phyloP scores from a whole-genome alignment of 352 stramenopile species.

The Phytophthora citricola region DNA sequence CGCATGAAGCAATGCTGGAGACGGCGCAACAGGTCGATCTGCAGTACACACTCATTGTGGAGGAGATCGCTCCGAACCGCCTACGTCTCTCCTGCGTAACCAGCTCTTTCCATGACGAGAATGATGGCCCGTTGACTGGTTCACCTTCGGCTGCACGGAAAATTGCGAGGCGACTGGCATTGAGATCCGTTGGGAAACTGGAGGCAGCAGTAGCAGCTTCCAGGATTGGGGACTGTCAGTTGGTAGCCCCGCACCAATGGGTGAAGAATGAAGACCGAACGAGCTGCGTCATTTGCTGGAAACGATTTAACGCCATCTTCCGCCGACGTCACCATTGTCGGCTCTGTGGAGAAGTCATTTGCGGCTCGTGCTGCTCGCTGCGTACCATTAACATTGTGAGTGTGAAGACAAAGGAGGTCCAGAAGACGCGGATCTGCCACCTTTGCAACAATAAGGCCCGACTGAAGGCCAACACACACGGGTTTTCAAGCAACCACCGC shows the following conservation, averaged over 20 bases:
- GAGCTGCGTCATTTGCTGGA: slow-evolving; percentile 71
- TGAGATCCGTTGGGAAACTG: slow-evolving; percentile 54
- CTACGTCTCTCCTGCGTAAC: slow-evolving; percentile 66
- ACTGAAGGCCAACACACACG: slow-evolving; percentile 39
- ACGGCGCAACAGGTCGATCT: slow-evolving; percentile 47
- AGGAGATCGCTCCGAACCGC: slow-evolving; percentile 56
- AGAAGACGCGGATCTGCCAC: slow-evolving; percentile 75
- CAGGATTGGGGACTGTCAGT: slow-evolving; percentile 49
- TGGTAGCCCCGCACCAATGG: slow-evolving; percentile 62
- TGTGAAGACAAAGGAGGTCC: slow-evolving; percentile 40
- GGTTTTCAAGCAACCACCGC: slow-evolving; percentile 33
- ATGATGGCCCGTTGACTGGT: slow-evolving; percentile 30
- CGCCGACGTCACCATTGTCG: slow-evolving; percentile 70
- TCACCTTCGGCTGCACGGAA: slow-evolving; percentile 40
- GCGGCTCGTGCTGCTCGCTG: slow-evolving; percentile 56
- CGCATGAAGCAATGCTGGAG: slow-evolving; percentile 36
- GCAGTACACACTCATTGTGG: slow-evolving; percentile 71
- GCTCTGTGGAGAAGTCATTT: slow-evolving; percentile 72
- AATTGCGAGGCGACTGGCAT: slow-evolving; percentile 55
- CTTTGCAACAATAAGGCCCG: slow-evolving; percentile 65
- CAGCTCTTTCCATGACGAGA: slow-evolving; percentile 60
- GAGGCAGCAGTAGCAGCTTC: slow-evolving; percentile 56
- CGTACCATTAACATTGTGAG: slow-evolving; percentile 46
- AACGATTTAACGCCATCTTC: slow-evolving; percentile 64
- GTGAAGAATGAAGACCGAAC: slow-evolving; percentile 67